Percentiles rank a stretch among this genome's conserved stretches.
These are phyloP conservation scores for Monosporascus sp. DNA, from an alignment of 2,329 filamentous ascomycete species.

Conservation along the genomic window DNA sequence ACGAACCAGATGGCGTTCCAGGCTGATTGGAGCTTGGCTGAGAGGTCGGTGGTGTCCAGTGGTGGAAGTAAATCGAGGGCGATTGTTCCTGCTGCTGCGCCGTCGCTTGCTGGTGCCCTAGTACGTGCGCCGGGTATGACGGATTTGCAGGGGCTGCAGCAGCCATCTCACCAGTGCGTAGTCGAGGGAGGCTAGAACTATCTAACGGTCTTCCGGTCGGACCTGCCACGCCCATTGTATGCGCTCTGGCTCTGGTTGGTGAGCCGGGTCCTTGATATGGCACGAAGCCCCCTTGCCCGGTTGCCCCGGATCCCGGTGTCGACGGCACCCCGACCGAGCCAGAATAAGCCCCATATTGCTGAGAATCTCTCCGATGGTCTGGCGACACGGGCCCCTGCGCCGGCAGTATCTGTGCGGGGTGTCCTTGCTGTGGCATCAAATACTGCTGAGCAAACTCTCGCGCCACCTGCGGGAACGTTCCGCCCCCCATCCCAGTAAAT, in stretches of 20 bases:
- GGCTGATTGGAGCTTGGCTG: slow-evolving; percentile 61
- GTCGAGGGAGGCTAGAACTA: slow-evolving; percentile 35
- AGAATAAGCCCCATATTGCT: slow-evolving; percentile 37
- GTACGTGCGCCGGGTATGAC: slow-evolving; percentile 38
- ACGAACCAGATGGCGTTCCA: slow-evolving; percentile 70
- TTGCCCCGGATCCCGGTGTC: slow-evolving; percentile 37
- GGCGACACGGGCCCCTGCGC: slow-evolving; percentile 47
- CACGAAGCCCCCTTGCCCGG: slow-evolving; percentile 34
- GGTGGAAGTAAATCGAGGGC: slow-evolving; percentile 81
- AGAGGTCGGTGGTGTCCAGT: slow-evolving; percentile 79
- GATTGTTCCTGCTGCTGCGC: slow-evolving; percentile 58
- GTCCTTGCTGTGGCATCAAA: slow-evolving; percentile 46
- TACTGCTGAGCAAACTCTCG: slow-evolving; percentile 66
- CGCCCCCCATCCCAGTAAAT: slow-evolving; percentile 66
- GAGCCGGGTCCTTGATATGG: slow-evolving; percentile 41
- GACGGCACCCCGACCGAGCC: slow-evolving; percentile 35
- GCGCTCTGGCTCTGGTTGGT: slow-evolving; percentile 44
- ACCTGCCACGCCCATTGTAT: slow-evolving; percentile 39
- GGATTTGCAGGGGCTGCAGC: slow-evolving; percentile 30
- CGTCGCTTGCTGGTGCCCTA: slow-evolving; percentile 49
- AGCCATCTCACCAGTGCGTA: slow-evolving; percentile 41
- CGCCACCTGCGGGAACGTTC: slow-evolving; percentile 53
- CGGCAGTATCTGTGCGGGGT: slow-evolving; percentile 46
- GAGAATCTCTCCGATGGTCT: slow-evolving; percentile 50
- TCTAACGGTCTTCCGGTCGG: slow-evolving; percentile 33